Evolutionary conservation across 345 rosid species (phyloP).

Genomic region (Linum trigynum): DNA sequence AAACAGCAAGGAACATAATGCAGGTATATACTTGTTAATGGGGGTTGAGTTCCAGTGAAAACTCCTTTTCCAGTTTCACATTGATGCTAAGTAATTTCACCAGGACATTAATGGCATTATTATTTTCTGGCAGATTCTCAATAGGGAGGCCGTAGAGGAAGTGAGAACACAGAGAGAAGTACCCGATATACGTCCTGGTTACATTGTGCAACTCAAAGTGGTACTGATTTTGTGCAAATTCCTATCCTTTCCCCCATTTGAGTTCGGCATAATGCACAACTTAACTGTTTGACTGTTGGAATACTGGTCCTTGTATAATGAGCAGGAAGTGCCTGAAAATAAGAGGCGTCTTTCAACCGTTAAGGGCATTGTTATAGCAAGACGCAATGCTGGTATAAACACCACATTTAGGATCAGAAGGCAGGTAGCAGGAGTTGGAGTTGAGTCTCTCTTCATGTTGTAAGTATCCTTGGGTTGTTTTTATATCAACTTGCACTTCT

Average conservation of each 20-base stretch:
- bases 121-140: conserved; percentile 49
- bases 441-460: conserved; percentile 84
- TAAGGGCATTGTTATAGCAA: conserved; percentile 85
- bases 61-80: neutral
- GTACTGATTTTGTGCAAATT: conserved; percentile 27
- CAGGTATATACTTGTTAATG: conserved; percentile 33
- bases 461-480: conserved; percentile 30
- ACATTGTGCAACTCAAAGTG: conserved; percentile 82
- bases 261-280: neutral
- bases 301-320: conserved; percentile 10
- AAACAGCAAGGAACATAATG: conserved; percentile 82
- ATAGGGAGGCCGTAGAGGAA: conserved; percentile 71
- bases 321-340: conserved; percentile 91
- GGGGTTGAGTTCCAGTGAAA: neutral
- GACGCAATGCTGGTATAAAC: conserved; percentile 84
- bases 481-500: neutral
- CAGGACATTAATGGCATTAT: neutral
- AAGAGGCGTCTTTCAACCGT: conserved; percentile 68
- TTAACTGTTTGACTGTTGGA: neutral
- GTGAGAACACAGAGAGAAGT: conserved; percentile 65
- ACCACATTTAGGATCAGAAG: conserved; percentile 85
- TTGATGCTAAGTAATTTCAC: neutral
- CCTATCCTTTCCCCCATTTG: neutral
- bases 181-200: conserved; percentile 82
- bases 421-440: conserved; percentile 85